These are phyloP conservation scores for Takashimella koratensis DNA, from an alignment of 1,284 basidiomycete genomes.

Conservation along the genomic window DNA sequence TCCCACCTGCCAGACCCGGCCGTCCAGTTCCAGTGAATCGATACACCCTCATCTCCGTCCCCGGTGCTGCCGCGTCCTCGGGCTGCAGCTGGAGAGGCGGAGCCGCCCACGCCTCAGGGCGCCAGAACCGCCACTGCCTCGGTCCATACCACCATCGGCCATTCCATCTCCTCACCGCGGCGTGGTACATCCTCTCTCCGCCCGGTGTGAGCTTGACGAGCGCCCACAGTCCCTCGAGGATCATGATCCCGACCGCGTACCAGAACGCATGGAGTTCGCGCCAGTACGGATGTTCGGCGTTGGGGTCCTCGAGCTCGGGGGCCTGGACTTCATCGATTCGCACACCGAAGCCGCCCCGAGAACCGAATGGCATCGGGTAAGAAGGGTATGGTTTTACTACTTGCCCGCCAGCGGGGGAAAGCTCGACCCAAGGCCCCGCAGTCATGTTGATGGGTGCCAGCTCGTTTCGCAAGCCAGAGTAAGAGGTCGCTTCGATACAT, in stretches of 20 bases:
- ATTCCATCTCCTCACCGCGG: conserved; percentile 7
- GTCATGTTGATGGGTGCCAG: conserved; percentile 30
- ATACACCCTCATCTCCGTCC: background rate
- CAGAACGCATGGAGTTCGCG: conserved; percentile 29
- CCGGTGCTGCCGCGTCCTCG: background rate
- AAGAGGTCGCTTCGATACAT: conserved; percentile 44
- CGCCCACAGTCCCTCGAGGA: conserved; percentile 18
- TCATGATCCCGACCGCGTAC: conserved; percentile 15
- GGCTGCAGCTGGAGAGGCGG: conserved; percentile 10
- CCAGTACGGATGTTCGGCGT: conserved; percentile 24
- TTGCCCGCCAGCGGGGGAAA: conserved; percentile 16
- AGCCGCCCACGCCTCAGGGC: conserved; percentile 33
- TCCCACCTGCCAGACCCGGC: background rate
- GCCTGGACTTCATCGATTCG: conserved; percentile 44
- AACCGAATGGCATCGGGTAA: background rate
- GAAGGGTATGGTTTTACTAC: no score
- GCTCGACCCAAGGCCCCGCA: conserved; percentile 34
- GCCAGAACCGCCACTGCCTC: conserved; percentile 39
- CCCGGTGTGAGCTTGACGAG: conserved; percentile 26
- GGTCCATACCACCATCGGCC: conserved; percentile 47
- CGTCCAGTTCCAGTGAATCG: background rate
- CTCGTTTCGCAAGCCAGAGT: conserved; percentile 44
- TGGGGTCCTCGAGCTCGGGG: conserved; percentile 27
- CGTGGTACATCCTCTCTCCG: conserved; percentile 16
- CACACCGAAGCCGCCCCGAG: conserved; percentile 27